These are phyloP conservation scores for Fusarium algeriense DNA, from an alignment of 2,329 filamentous ascomycete species.

Conservation along the genomic window DNA sequence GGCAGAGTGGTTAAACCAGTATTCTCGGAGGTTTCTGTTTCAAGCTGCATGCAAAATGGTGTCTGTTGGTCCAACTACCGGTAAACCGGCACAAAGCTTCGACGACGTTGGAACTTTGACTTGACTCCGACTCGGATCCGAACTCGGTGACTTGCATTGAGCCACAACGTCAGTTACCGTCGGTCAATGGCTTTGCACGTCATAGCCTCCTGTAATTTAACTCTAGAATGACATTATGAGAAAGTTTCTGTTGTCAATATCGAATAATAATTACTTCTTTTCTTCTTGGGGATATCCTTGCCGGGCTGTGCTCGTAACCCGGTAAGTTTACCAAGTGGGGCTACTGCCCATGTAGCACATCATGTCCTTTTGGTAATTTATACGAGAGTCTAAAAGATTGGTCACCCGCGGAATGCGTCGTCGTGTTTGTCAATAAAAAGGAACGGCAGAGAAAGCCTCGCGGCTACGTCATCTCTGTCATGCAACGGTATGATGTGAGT, in stretches of 20 bases:
- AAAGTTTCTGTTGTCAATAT: neutral
- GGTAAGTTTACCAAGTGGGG: neutral
- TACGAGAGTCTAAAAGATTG: slow-evolving; percentile 1
- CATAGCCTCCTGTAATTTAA: neutral
- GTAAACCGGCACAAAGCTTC: neutral
- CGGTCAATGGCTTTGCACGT: neutral
- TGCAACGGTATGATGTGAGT: neutral
- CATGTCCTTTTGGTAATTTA: neutral
- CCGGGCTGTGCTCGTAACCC: neutral
- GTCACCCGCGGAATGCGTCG: slow-evolving; percentile 1
- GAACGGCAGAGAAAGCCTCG: neutral
- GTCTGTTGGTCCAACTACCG: neutral
- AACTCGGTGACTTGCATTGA: neutral
- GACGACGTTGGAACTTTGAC: neutral
- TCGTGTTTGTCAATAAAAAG: neutral
- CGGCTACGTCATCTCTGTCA: neutral
- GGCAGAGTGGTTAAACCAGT: neutral
- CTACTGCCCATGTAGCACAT: slow-evolving; percentile 5
- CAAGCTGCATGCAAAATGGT: neutral
- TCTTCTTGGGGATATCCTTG: neutral
- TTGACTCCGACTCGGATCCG: neutral
- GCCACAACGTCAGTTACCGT: neutral
- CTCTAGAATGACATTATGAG: accelerated
- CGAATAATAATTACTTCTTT: neutral
- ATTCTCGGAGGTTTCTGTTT: neutral